Evolutionary conservation across 2,329 filamentous ascomycete genomes (phyloP).

Genomic region (Trichoderma sp.): DNA sequence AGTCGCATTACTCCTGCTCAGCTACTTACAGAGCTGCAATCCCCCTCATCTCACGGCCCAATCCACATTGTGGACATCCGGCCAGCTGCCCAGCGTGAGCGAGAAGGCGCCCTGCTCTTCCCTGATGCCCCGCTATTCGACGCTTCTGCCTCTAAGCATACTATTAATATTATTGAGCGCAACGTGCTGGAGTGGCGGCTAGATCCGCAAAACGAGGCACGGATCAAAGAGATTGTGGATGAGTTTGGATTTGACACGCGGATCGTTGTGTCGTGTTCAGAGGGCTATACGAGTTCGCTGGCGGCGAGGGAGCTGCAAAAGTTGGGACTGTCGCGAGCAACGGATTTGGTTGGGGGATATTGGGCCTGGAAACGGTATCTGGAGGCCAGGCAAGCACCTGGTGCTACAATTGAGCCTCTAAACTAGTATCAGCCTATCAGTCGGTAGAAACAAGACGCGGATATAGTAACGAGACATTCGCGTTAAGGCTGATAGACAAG

Average conservation of each 20-base stretch:
- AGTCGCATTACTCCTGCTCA: slow-evolving; percentile 10
- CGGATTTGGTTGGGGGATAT: slow-evolving; percentile 19
- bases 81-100: slow-evolving; percentile 17
- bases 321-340: slow-evolving; percentile 16
- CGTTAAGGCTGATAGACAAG: not conserved
- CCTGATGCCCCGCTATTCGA: not conserved
- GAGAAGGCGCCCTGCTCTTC: slow-evolving; percentile 14
- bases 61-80: slow-evolving; percentile 20
- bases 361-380: slow-evolving; percentile 18
- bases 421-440: not conserved
- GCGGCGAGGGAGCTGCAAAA: slow-evolving; percentile 19
- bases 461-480: not conserved
- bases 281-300: slow-evolving; percentile 20
- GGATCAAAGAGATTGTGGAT: slow-evolving; percentile 20
- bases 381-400: not conserved
- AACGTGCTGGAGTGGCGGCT: slow-evolving; percentile 21
- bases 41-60: slow-evolving; percentile 9
- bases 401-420: not conserved
- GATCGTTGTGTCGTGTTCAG: slow-evolving; percentile 18
- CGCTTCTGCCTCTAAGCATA: not conserved
- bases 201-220: slow-evolving; percentile 18
- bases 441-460: not conserved
- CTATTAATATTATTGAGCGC: slow-evolving; percentile 18
- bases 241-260: slow-evolving; percentile 20
- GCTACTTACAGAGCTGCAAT: slow-evolving; percentile 16